Base-by-base conservation (phyloP, 129 eudicot genomes). In the Lonicera japonica region DNA sequence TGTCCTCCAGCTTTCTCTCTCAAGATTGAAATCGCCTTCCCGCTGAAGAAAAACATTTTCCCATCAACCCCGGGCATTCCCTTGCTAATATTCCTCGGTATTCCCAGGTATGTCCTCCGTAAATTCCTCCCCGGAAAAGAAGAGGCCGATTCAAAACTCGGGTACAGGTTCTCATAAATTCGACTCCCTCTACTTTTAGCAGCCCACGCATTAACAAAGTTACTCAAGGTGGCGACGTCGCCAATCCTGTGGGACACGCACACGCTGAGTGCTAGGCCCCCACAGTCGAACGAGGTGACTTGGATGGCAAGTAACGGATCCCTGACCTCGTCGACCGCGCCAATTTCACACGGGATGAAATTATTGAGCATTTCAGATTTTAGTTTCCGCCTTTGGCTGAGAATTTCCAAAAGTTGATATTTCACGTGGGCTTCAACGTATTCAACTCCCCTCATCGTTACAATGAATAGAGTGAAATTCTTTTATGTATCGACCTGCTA, bases 241-340 rank as follows among this genome's bases (percentile, higher is more conserved):
- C 70, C 56, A 29, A 75, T 36, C 73, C 75, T 68, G 48, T 80
- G 86, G 8, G 82, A 54, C 64, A 72, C 58, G 40, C 76, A 75
- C 48, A 75, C 29, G 15, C 76, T 78, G 41, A 80, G 18, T 2
- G 76, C 73, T 13, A 66, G 58, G 21, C 86, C 82, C 51, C 86
- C 86, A 59, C 86, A 80, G 16, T 76, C 69, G 13, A 75, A 80
- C 39, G 45, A 51, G 10, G 78, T 80, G 36, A 76, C 63, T 69
- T 80, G 79, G 38, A 76, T 19, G 2, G 61, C 61, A 8, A 80
- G 24, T 54, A 73, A 54, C 16, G 83, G 83, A 40, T 69, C 73
- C 15, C 22, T 46, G 0, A n/a, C 48, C 50, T 79, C 83, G 55
- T 73, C 83, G 10, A 43, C 63, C 17, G 40, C 61, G 1, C 75